phyloP scores from a whole-genome alignment of 768 basidiomycete species.

The Boletus rex-veris region DNA sequence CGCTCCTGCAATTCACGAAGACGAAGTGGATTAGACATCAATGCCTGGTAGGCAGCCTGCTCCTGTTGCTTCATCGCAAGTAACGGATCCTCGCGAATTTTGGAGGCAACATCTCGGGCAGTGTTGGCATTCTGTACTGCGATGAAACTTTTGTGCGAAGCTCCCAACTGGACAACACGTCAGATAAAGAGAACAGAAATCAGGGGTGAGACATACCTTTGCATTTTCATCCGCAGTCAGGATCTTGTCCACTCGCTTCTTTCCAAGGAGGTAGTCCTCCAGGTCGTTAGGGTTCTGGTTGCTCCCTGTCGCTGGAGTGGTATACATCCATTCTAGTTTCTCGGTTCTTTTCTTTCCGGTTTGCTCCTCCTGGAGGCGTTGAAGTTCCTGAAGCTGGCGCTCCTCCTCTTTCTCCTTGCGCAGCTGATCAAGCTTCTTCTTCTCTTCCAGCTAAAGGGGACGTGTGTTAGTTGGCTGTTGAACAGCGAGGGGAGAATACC shows the following conservation, averaged over 20 bases:
- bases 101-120: conserved; percentile 81
- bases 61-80: conserved; percentile 99
- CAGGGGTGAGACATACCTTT: conserved; percentile 47
- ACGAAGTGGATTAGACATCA: conserved; percentile 83
- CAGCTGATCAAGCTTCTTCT: conserved; percentile 96
- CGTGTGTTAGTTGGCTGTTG: conserved; percentile 8
- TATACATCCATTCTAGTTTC: conserved; percentile 99
- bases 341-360: conserved; percentile 94
- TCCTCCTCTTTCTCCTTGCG: conserved; percentile 98
- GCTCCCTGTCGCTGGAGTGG: conserved; percentile 93
- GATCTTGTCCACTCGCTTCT: conserved; percentile 97
- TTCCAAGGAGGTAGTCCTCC: conserved; percentile 95
- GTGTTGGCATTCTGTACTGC: conserved; percentile 94
- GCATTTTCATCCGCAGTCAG: conserved; percentile 89
- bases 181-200: background rate
- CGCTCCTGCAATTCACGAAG: conserved; percentile 77
- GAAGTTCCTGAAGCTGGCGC: conserved; percentile 92
- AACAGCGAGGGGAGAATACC: conserved; percentile 28
- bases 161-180: conserved; percentile 57
- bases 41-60: conserved; percentile 84
- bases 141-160: conserved; percentile 88
- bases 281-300: conserved; percentile 85
- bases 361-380: conserved; percentile 90
- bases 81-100: conserved; percentile 94
- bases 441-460: conserved; percentile 82